Evolutionary conservation across 352 stramenopile species (phyloP).

Genomic region (Saprolegnia parasitica): DNA sequence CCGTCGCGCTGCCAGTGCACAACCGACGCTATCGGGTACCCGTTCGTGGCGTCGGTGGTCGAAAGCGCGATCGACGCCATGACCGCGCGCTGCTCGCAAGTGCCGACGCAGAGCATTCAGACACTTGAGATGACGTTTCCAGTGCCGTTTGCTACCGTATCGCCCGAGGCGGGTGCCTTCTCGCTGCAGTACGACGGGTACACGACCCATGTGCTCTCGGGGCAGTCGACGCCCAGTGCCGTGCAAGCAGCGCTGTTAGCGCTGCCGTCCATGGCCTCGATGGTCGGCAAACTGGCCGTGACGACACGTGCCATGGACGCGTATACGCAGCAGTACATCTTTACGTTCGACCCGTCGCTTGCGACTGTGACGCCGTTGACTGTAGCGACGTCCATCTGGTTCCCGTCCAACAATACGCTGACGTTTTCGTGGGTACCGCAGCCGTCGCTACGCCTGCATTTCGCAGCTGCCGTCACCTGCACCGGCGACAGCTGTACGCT

Average conservation of each 20-base stretch:
- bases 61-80: neutral
- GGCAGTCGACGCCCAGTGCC: neutral
- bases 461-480: neutral
- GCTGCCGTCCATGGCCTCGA: neutral
- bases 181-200: neutral
- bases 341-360: neutral
- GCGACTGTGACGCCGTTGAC: neutral
- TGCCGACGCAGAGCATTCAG: neutral
- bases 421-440: neutral
- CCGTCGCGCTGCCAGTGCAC: neutral
- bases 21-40: conserved; percentile 1
- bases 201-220: neutral
- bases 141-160: neutral
- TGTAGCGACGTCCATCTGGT: neutral
- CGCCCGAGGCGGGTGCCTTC: neutral
- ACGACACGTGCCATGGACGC: neutral
- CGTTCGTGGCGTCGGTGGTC: neutral
- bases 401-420: neutral
- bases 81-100: neutral
- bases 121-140: neutral
- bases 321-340: neutral
- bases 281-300: neutral
- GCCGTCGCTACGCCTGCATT: neutral
- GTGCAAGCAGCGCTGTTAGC: conserved; percentile 13
- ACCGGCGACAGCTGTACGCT: neutral